Evolutionary conservation across 108 stramenopile genomes (phyloP).

Genomic region (Discostella stelligeroides): DNA sequence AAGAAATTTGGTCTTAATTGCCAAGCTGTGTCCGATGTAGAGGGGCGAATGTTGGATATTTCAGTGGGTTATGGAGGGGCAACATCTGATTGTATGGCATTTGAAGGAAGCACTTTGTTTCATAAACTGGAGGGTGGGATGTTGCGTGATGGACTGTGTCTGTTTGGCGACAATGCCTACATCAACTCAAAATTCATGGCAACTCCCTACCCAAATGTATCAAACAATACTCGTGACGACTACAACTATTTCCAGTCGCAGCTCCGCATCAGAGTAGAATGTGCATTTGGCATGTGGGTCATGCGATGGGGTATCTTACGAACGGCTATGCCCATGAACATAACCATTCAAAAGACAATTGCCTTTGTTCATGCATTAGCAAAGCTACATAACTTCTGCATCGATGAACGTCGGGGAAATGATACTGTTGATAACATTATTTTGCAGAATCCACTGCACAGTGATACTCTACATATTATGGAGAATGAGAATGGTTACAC

Average conservation of each 20-base stretch:
- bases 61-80: conserved; percentile 23
- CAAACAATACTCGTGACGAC: conserved; percentile 10
- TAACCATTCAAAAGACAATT: conserved; percentile 5
- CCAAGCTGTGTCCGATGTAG: conserved; percentile 16
- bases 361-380: conserved; percentile 2
- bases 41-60: conserved; percentile 24
- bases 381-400: conserved; percentile 36
- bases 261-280: conserved; percentile 26
- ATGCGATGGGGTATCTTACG: conserved; percentile 40
- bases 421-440: too few relatives aligned
- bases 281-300: conserved; percentile 40
- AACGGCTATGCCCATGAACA: conserved; percentile 6
- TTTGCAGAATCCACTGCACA: too few relatives aligned
- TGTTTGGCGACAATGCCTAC: conserved; percentile 44
- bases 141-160: conserved; percentile 9
- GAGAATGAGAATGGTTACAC: too few relatives aligned
- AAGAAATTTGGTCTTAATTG: too few relatives aligned
- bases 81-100: conserved; percentile 28
- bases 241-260: conserved; percentile 46
- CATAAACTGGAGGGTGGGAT: not conserved
- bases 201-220: conserved; percentile 23
- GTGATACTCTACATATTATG: too few relatives aligned
- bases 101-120: conserved; percentile 5
- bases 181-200: conserved; percentile 40
- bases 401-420: too few relatives aligned